These are phyloP conservation scores for Xylaria sp. DNA, from an alignment of 2,329 filamentous ascomycete species.

Conservation along the genomic window DNA sequence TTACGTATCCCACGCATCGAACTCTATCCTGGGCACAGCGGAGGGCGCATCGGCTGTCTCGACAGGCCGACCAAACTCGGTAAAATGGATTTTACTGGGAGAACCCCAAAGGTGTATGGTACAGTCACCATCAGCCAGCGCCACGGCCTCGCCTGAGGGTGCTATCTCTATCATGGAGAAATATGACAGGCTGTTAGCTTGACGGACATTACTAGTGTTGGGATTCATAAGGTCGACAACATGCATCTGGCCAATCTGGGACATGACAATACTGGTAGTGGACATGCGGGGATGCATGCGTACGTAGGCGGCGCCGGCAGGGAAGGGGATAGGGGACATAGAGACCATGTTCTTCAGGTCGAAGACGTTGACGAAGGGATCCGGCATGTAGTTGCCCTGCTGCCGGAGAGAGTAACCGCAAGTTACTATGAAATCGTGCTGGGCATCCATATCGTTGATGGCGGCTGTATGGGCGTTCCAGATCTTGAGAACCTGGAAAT, in stretches of 20 bases:
- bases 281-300: conserved; percentile 96
- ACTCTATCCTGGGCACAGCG: conserved; percentile 70
- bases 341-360: conserved; percentile 91
- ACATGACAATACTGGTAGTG: conserved; percentile 93
- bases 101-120: conserved; percentile 90
- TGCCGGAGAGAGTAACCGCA: conserved; percentile 92
- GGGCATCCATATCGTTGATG: conserved; percentile 97
- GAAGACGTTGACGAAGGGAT: conserved; percentile 94
- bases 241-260: conserved; percentile 92
- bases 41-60: conserved; percentile 78
- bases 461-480: conserved; percentile 91
- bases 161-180: conserved; percentile 87
- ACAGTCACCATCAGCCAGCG: conserved; percentile 81
- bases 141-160: conserved; percentile 86
- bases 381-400: conserved; percentile 81
- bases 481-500: conserved; percentile 80
- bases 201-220: conserved; percentile 84
- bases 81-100: conserved; percentile 85
- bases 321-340: conserved; percentile 90
- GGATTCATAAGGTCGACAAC: conserved; percentile 96
- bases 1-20: conserved; percentile 73
- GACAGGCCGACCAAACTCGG: conserved; percentile 80
- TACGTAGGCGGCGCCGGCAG: conserved; percentile 91
- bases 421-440: conserved; percentile 93
- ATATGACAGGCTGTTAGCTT: conserved; percentile 80